A percentile compares a stretch with the other conserved stretches of the same genome.
Evolutionary conservation across 768 basidiomycete species (phyloP).

Genomic region (Mycena amicta): DNA sequence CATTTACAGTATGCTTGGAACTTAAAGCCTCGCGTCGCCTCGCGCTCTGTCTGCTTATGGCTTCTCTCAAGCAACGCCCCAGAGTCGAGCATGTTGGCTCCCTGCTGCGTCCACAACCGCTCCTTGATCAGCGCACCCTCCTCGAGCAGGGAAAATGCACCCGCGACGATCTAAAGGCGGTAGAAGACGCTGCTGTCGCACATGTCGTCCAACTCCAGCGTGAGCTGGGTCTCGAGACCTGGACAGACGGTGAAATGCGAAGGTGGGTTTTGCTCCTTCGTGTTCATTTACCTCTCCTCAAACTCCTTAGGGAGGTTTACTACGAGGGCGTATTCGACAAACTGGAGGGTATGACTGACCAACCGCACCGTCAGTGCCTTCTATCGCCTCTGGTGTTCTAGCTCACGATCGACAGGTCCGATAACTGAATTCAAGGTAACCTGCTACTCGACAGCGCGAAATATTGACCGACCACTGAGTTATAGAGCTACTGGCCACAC

Average conservation of each 20-base stretch:
- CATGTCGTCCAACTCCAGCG: conserved; percentile 57
- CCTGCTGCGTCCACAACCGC: conserved; percentile 53
- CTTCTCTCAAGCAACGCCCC: conserved; percentile 34
- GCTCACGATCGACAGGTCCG: conserved; percentile 37
- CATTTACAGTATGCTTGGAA: background rate
- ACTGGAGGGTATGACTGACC: conserved; percentile 60
- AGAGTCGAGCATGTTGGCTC: conserved; percentile 66
- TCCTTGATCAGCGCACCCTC: conserved; percentile 49
- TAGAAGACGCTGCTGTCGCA: conserved; percentile 57
- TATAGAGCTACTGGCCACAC: conserved; percentile 50
- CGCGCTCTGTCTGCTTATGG: conserved; percentile 16
- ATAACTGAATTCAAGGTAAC: conserved; percentile 54
- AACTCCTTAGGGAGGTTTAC: conserved; percentile 48
- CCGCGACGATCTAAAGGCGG: conserved; percentile 43
- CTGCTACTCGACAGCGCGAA: background rate
- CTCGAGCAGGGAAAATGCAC: conserved; percentile 46
- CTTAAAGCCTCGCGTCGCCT: too few relatives aligned
- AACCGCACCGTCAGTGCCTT: conserved; percentile 47
- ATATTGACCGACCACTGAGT: background rate
- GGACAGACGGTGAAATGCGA: conserved; percentile 64
- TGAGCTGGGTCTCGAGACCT: conserved; percentile 56
- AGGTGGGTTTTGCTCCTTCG: conserved; percentile 31
- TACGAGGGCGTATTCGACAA: conserved; percentile 70
- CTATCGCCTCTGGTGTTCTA: conserved; percentile 10
- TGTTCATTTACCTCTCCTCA: background rate